These are phyloP conservation scores for Steccherinum ochraceum DNA, from an alignment of 768 basidiomycete species.

Conservation along the genomic window DNA sequence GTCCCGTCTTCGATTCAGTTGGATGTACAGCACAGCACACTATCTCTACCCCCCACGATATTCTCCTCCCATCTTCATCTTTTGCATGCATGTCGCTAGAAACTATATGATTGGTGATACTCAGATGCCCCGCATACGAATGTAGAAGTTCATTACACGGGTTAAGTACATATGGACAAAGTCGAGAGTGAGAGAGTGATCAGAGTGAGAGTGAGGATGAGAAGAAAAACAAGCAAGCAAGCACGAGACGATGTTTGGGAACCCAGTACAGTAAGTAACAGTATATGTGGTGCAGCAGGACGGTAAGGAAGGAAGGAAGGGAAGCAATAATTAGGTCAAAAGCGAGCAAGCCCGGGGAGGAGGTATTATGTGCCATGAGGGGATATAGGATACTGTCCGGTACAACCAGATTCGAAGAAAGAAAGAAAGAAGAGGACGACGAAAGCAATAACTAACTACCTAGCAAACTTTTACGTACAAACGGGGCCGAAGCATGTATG, in stretches of 20 bases:
- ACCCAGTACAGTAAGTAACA: slow-evolving; percentile 8
- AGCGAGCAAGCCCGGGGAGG: slow-evolving; percentile 13
- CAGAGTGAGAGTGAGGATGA: neutral
- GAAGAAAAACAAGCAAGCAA: slow-evolving; percentile 7
- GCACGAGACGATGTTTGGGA: no score
- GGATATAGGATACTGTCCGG: slow-evolving; percentile 9
- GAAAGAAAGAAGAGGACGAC: slow-evolving; percentile 3
- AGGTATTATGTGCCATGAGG: slow-evolving; percentile 10
- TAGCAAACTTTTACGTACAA: no score
- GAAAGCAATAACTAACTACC: neutral
- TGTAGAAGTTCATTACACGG: neutral
- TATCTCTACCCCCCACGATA: neutral
- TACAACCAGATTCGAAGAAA: slow-evolving; percentile 7
- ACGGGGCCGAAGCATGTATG: no score
- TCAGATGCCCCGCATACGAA: neutral
- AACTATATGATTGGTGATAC: neutral
- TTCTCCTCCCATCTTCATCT: neutral
- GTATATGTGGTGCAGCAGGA: slow-evolving; percentile 22
- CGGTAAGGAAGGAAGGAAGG: no score
- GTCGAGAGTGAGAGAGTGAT: neutral
- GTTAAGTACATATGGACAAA: neutral
- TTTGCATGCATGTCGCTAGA: neutral
- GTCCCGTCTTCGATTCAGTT: no score
- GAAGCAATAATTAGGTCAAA: slow-evolving; percentile 21
- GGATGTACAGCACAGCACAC: neutral